Evolutionary conservation across 805 yeast species (phyloP).

Genomic region (Saccharomyces eubayanus): DNA sequence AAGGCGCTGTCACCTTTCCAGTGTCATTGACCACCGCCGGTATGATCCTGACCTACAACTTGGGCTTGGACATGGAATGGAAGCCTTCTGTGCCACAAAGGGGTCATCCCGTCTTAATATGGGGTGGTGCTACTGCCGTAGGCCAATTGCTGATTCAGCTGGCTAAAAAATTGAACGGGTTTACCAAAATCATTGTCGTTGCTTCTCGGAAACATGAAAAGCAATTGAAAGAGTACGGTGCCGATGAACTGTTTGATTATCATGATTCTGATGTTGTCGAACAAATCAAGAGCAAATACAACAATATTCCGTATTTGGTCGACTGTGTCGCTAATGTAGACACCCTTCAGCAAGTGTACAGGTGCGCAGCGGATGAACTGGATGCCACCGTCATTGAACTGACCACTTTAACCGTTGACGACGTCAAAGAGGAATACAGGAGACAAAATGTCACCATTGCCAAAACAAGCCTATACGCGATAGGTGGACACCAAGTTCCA

Average conservation of each 20-base stretch:
- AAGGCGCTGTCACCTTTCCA: slow-evolving; percentile 57
- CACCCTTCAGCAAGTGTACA: slow-evolving; percentile 31
- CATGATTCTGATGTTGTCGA: slow-evolving; percentile 39
- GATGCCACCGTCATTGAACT: slow-evolving; percentile 33
- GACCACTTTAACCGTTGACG: slow-evolving; percentile 17
- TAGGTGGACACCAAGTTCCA: slow-evolving; percentile 31
- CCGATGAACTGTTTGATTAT: slow-evolving; percentile 44
- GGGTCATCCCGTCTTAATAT: slow-evolving; percentile 39
- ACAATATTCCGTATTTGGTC: slow-evolving; percentile 26
- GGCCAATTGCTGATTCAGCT: slow-evolving; percentile 54
- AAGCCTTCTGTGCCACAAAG: slow-evolving; percentile 19
- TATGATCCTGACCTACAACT: slow-evolving; percentile 30
- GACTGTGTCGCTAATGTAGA: slow-evolving; percentile 31
- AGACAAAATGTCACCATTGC: slow-evolving; percentile 29
- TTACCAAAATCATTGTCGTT: slow-evolving; percentile 38
- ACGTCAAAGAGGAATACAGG: slow-evolving; percentile 27
- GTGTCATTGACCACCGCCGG: slow-evolving; percentile 46
- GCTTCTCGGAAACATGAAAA: slow-evolving; percentile 43
- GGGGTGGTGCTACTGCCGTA: slow-evolving; percentile 65
- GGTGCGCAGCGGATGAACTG: slow-evolving; percentile 29
- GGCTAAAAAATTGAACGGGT: slow-evolving; percentile 41
- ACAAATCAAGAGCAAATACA: slow-evolving; percentile 32
- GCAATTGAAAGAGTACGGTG: slow-evolving; percentile 40
- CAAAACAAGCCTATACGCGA: slow-evolving; percentile 34
- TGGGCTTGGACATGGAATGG: slow-evolving; percentile 27